Percentiles rank a stretch among this genome's conserved stretches.
Evolutionary conservation across 2,329 filamentous ascomycete genomes (phyloP).

Genomic region (Fusarium sp.): DNA sequence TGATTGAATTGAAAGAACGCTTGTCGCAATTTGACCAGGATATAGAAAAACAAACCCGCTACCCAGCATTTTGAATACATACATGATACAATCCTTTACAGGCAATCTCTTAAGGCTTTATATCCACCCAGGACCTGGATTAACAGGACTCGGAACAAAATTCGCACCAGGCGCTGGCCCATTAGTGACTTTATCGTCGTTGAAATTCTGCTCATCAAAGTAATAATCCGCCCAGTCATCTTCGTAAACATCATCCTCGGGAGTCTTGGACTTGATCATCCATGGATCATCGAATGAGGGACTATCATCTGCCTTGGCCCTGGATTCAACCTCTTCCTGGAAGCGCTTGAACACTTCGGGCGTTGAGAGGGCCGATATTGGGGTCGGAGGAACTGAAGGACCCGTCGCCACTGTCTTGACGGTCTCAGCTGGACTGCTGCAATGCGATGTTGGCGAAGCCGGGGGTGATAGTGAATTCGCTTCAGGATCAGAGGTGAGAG

Average conservation of each 20-base stretch:
- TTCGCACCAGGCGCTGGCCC: slow-evolving; percentile 14
- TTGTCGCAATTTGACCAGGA: slow-evolving; percentile 23
- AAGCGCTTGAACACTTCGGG: slow-evolving; percentile 36
- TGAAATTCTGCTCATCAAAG: slow-evolving; percentile 42
- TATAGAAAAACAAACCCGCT: slow-evolving; percentile 22
- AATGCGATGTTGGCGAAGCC: slow-evolving; percentile 10
- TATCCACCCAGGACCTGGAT: slow-evolving; percentile 41
- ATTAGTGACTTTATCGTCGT: neutral
- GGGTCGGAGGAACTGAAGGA: slow-evolving; percentile 18
- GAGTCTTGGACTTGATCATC: slow-evolving; percentile 2
- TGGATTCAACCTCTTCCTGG: slow-evolving; percentile 17
- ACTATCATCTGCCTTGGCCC: neutral
- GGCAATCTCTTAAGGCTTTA: neutral
- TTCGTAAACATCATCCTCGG: slow-evolving; percentile 35
- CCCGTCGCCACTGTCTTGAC: slow-evolving; percentile 5
- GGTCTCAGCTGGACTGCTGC: slow-evolving; percentile 15
- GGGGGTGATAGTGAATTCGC: slow-evolving; percentile 24
- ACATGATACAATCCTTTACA: slow-evolving; percentile 12
- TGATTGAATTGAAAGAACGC: slow-evolving; percentile 18
- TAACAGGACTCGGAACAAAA: slow-evolving; percentile 30
- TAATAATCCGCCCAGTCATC: slow-evolving; percentile 47
- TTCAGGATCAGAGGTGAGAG: slow-evolving; percentile 29
- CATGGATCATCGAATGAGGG: slow-evolving; percentile 27
- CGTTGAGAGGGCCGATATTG: slow-evolving; percentile 35
- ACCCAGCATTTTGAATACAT: slow-evolving; percentile 14